These are phyloP conservation scores for Zygosaccharomyces bailii DNA, from an alignment of 805 yeast species.

Conservation along the genomic window DNA sequence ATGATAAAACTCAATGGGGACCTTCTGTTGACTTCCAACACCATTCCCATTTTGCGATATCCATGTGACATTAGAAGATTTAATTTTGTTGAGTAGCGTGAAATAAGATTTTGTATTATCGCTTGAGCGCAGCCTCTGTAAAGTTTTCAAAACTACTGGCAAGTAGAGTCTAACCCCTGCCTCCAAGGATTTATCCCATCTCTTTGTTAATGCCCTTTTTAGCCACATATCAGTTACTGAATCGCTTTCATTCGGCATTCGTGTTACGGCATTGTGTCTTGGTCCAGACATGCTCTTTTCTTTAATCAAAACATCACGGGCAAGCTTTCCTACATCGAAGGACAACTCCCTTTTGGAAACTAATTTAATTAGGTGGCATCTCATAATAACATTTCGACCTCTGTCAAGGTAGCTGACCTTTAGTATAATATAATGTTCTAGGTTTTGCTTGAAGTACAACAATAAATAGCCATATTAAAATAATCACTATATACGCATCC, in stretches of 20 bases:
- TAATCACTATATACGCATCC: not conserved
- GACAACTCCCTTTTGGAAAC: not conserved
- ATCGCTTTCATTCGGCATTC: not conserved
- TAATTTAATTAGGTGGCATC: not conserved
- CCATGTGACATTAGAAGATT: constrained; percentile 25
- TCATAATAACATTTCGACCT: constrained; percentile 2
- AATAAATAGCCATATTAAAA: constrained; percentile 2
- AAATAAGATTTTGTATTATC: constrained; percentile 21
- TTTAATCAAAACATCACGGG: constrained; percentile 3
- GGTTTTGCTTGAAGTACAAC: not conserved
- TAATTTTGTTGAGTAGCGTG: constrained; percentile 23
- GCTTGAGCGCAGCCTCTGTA: constrained; percentile 24
- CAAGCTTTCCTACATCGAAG: constrained; percentile 1
- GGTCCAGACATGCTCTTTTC: not conserved
- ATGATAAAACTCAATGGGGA: constrained; percentile 29
- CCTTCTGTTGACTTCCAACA: constrained; percentile 2
- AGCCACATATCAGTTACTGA: constrained; percentile 24
- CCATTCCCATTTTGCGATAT: constrained; percentile 15
- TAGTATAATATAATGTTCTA: not conserved
- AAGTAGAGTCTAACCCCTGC: constrained; percentile 10
- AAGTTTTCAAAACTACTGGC: constrained; percentile 22
- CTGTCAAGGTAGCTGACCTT: not conserved
- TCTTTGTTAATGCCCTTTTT: constrained; percentile 15
- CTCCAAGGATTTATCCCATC: not conserved
- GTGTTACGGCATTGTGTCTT: not conserved